Percentiles rank a stretch among this genome's conserved stretches.
These are phyloP conservation scores for Fusarium protoensiforme DNA, from an alignment of 2,329 filamentous ascomycete genomes.

Conservation along the genomic window DNA sequence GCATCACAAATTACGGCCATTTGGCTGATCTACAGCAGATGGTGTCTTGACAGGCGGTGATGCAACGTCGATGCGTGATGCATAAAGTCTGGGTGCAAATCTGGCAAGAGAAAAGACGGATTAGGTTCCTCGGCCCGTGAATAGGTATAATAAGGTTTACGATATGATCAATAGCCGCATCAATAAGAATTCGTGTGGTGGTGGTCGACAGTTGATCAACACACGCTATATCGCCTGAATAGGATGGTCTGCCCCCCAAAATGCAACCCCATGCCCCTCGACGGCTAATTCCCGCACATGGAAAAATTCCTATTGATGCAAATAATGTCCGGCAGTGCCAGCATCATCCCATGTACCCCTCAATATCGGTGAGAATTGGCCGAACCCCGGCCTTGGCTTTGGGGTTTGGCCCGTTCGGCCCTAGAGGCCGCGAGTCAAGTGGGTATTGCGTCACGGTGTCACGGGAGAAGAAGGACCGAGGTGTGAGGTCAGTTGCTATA, in stretches of 20 bases:
- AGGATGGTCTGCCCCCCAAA: slow-evolving; percentile 1
- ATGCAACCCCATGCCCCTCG: slow-evolving; percentile 12
- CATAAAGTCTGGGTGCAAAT: neutral
- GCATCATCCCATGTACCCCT: slow-evolving; percentile 27
- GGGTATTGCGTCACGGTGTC: slow-evolving; percentile 21
- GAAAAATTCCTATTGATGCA: slow-evolving; percentile 34
- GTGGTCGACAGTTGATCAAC: slow-evolving; percentile 13
- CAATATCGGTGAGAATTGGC: slow-evolving; percentile 26
- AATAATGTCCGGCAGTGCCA: slow-evolving; percentile 11
- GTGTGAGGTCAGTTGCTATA: neutral
- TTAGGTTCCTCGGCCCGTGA: neutral
- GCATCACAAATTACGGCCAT: neutral
- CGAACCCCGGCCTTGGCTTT: slow-evolving; percentile 17
- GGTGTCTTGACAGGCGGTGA: neutral
- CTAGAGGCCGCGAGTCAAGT: neutral
- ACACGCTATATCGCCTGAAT: slow-evolving; percentile 8
- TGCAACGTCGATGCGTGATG: neutral
- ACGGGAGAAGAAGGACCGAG: slow-evolving; percentile 15
- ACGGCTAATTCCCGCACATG: slow-evolving; percentile 14
- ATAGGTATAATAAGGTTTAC: neutral
- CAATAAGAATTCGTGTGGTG: slow-evolving; percentile 30
- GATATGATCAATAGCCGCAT: slow-evolving; percentile 20
- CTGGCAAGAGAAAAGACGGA: neutral
- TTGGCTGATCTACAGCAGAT: neutral
- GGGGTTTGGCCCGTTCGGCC: slow-evolving; percentile 20